Evolutionary conservation across 2,329 filamentous ascomycete species (phyloP).

Genomic region (Aspergillus sp.): DNA sequence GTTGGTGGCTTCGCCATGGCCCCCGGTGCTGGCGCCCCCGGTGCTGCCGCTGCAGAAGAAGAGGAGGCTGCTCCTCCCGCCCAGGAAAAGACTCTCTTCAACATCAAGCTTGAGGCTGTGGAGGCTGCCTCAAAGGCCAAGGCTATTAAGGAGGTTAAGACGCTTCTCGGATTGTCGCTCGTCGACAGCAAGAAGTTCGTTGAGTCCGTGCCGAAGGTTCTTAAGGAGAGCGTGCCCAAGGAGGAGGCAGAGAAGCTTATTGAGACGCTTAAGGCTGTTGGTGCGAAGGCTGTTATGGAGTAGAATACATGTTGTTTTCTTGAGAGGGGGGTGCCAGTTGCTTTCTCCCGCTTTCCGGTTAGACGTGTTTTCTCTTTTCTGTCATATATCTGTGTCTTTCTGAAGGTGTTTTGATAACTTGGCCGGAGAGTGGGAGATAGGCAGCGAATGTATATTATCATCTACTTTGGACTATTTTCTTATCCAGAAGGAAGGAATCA

Average conservation of each 20-base stretch:
- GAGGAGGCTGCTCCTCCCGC: constrained; percentile 85
- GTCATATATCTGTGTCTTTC: constrained; percentile 21
- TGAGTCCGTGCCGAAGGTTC: constrained; percentile 93
- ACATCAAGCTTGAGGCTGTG: constrained; percentile 87
- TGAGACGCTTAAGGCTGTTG: constrained; percentile 87
- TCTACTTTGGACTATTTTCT: constrained; percentile 24
- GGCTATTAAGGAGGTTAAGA: constrained; percentile 99
- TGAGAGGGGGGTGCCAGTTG: constrained; percentile 18
- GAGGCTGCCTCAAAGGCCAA: constrained; percentile 91
- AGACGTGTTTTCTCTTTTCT: constrained; percentile 21
- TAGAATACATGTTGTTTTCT: constrained; percentile 48
- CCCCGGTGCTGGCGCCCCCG: constrained; percentile 59
- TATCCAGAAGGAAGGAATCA: constrained; percentile 15
- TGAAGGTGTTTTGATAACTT: constrained; percentile 20
- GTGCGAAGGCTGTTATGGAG: constrained; percentile 87
- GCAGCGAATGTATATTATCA: constrained; percentile 42
- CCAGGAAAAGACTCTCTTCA: constrained; percentile 96
- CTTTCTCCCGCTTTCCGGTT: constrained; percentile 15
- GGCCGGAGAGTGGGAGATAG: constrained; percentile 25
- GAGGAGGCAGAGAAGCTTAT: constrained; percentile 99
- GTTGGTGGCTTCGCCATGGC: constrained; percentile 84
- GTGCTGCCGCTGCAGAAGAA: constrained; percentile 66
- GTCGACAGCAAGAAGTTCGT: constrained; percentile 99
- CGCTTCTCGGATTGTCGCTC: constrained; percentile 86
- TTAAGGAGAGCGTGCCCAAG: constrained; percentile 99